phyloP scores from a whole-genome alignment of 257 asterid genomes.

The Pogostemon cablin region DNA sequence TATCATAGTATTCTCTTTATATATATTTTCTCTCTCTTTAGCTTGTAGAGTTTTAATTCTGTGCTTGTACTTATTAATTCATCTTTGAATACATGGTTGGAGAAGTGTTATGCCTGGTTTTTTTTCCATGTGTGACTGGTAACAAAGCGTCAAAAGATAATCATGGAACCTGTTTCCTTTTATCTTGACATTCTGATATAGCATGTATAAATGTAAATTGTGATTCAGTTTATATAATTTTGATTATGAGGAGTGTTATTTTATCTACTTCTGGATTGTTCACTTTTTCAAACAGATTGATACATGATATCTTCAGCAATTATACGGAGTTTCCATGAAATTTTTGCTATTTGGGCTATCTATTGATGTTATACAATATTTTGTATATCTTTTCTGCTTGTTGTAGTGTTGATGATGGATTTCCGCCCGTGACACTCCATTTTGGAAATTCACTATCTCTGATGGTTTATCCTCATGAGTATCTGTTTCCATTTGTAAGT shows the following conservation, averaged over 20 bases:
- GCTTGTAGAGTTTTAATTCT: background rate
- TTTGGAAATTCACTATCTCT: slow-evolving; percentile 78
- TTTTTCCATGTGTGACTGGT: slow-evolving; percentile 1
- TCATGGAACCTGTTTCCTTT: background rate
- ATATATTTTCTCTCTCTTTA: background rate
- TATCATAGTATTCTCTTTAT: background rate
- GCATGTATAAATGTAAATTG: background rate
- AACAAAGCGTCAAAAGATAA: background rate
- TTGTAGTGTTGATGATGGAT: slow-evolving; percentile 95
- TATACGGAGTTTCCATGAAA: background rate
- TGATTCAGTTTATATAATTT: slow-evolving; percentile 9
- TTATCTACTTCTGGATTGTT: slow-evolving; percentile 16
- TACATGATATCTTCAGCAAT: slow-evolving; percentile 7
- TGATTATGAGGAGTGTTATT: slow-evolving; percentile 2
- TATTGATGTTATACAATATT: slow-evolving; percentile 16
- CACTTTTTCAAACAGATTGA: slow-evolving; percentile 27
- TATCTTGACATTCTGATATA: slow-evolving; percentile 16
- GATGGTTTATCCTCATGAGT: slow-evolving; percentile 90
- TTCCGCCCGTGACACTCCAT: slow-evolving; percentile 83
- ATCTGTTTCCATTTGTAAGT: slow-evolving; percentile 95
- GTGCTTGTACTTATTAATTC: background rate
- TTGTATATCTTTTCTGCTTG: slow-evolving; percentile 34
- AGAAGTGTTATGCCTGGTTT: background rate
- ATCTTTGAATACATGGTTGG: background rate
- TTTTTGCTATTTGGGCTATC: background rate